Percentiles rank a stretch among this genome's conserved stretches.
Conservation (phyloP, 2,329 filamentous ascomycete species). For the Diplodia corticola region DNA sequence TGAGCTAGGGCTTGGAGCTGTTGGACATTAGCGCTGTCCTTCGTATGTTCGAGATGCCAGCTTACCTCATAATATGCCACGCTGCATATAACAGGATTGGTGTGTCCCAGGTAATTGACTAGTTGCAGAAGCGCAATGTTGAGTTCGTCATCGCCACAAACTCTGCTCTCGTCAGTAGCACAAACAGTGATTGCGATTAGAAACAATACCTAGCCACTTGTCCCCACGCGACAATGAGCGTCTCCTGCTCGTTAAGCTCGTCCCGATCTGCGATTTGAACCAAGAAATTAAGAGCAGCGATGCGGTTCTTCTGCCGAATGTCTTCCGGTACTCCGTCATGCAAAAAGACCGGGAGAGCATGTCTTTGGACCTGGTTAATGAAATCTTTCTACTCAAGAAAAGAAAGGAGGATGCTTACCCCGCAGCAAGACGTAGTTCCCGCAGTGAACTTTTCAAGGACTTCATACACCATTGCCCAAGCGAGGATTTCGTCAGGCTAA, state of each 20-base stretch:
- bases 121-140: constrained; percentile 82
- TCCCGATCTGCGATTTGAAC: constrained; percentile 70
- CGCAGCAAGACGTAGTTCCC: constrained; percentile 81
- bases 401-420: constrained; percentile 51
- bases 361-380: constrained; percentile 43
- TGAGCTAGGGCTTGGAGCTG: constrained; percentile 72
- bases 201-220: constrained; percentile 67
- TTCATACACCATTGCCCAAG: constrained; percentile 80
- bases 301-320: constrained; percentile 63
- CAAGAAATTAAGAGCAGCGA: constrained; percentile 69
- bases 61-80: constrained; percentile 77
- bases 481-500: constrained; percentile 67
- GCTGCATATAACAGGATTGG: constrained; percentile 75
- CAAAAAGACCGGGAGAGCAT: constrained; percentile 67
- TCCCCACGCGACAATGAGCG: constrained; percentile 82
- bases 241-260: constrained; percentile 71
- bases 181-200: constrained; percentile 21
- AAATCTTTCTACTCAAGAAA: neutral
- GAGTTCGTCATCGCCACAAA: constrained; percentile 76
- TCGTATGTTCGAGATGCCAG: neutral
- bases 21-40: neutral
- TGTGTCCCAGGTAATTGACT: constrained; percentile 82
- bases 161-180: constrained; percentile 47
- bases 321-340: constrained; percentile 49
- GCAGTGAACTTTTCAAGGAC: constrained; percentile 76